Evolutionary conservation across 106 monocot genomes (phyloP).

Genomic region (Gastrodia elata): DNA sequence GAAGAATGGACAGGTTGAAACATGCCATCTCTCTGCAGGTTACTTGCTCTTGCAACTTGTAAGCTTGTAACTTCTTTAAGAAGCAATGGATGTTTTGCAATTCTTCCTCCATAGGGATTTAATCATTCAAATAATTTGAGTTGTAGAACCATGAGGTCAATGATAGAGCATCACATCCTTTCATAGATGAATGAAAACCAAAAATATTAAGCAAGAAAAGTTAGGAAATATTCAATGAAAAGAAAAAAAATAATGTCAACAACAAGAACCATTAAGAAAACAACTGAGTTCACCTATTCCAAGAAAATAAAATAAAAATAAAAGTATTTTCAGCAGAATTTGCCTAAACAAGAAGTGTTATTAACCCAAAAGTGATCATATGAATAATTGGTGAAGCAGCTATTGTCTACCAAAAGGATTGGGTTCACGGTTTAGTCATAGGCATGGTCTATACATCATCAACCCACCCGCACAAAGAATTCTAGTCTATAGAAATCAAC

Average conservation of each 20-base stretch:
- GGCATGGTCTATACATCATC: too few relatives aligned
- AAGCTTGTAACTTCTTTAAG: not conserved
- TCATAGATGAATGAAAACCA: not conserved
- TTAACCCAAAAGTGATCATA: not conserved
- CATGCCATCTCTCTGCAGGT: not conserved
- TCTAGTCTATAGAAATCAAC: too few relatives aligned
- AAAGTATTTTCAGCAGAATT: not conserved
- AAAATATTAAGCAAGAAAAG: not conserved
- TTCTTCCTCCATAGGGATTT: constrained; percentile 5
- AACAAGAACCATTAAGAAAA: not conserved
- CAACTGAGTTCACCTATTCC: not conserved
- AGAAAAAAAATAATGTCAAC: not conserved
- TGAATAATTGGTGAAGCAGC: too few relatives aligned
- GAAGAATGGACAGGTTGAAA: not conserved
- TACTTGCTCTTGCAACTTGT: not conserved
- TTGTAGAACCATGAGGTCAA: not conserved
- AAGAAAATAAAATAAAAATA: not conserved
- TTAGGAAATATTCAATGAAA: not conserved
- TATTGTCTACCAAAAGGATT: too few relatives aligned
- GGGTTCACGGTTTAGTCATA: too few relatives aligned
- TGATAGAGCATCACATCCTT: not conserved
- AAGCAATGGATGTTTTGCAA: constrained; percentile 1
- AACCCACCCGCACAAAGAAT: too few relatives aligned
- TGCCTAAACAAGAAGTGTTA: not conserved
- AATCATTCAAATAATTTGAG: not conserved